These are phyloP conservation scores for Termitomyces sp. DNA, from an alignment of 768 basidiomycete genomes.

Conservation along the genomic window DNA sequence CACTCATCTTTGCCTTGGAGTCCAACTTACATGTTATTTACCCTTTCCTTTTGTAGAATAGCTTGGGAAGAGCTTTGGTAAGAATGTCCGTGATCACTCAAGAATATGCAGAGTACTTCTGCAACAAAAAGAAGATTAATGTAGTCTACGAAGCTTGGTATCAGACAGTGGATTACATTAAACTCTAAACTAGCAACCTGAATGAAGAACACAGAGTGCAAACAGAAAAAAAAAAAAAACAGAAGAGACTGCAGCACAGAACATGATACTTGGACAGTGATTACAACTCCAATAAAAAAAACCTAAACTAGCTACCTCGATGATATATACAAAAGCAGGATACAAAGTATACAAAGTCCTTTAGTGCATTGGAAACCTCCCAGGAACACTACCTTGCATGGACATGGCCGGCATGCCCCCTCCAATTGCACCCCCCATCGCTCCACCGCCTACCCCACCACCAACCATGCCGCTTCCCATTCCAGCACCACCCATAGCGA, in stretches of 20 bases:
- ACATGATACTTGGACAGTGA: background rate
- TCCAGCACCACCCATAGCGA: slow-evolving; percentile 2
- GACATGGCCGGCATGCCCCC: slow-evolving; percentile 25
- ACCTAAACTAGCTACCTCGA: background rate
- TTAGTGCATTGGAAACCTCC: slow-evolving; percentile 24
- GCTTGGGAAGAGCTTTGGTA: too few species aligned
- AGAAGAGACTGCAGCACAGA: background rate
- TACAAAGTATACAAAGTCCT: background rate
- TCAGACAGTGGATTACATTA: too few species aligned
- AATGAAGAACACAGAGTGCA: too few species aligned
- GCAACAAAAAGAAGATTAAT: too few species aligned
- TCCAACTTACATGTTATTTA: too few species aligned
- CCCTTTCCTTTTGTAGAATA: too few species aligned
- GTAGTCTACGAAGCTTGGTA: too few species aligned
- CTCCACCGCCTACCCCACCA: background rate
- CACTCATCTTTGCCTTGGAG: too few species aligned
- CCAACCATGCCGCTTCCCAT: slow-evolving; percentile 19
- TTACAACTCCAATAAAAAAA: background rate
- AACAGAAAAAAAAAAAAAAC: too few species aligned
- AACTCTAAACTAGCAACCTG: too few species aligned
- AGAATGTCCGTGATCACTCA: too few species aligned
- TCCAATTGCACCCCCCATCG: slow-evolving; percentile 3
- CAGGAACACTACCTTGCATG: slow-evolving; percentile 23
- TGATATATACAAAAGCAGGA: slow-evolving; percentile 7
- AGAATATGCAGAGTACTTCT: too few species aligned